Evolutionary conservation across 495 filamentous ascomycete species (phyloP), one percentile per base, ranked within the genome.

Genomic region (Xylaria longipes): DNA sequence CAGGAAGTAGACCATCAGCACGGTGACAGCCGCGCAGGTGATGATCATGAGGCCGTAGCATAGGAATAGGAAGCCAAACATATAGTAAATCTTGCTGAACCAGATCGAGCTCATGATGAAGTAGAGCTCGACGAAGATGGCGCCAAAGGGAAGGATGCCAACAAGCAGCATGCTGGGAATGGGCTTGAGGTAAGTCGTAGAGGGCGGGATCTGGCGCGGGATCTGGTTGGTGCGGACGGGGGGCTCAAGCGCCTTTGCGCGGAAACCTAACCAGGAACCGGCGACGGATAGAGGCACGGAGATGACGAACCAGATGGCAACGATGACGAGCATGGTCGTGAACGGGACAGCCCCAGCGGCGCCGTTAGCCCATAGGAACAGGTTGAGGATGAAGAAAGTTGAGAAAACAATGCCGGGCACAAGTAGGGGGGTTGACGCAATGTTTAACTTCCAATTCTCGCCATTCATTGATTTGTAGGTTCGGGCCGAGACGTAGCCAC

Each of bases 51-150:
- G 89, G 20, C 92, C 95, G 81, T 97, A 99, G 87, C 94, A 97
- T 65, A 99, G 84, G 86, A 99, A 99, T 48, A 99, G 86, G 87
- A 99, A 99, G 37, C 96, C 96, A 75, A 99, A 99, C 96, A 99
- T 99, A 85, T 99, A 99, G 85, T 99, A 99, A 69, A 99, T 93
- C 84, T 95, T 95, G 85, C 90, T 93, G 81, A 94, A 95, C 96
- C 96, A 99, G 77, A 99, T 93, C 12, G 91, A 94, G 82, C 90
- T 95, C 93, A 98, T 96, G 83, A 99, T 97, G 82, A 97, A 97
- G 87, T 96, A 97, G 17, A 99, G 90, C 81, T 99, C 97, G 50
- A 98, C 94, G 72, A 97, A 97, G 82, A 99, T 98, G 57, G 96
- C 94, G 57, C 91, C 93, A 75, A 99, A 99, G 14, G 97, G 97